Evolutionary conservation across 345 rosid genomes (phyloP).

Genomic region (Camelina hispida): DNA sequence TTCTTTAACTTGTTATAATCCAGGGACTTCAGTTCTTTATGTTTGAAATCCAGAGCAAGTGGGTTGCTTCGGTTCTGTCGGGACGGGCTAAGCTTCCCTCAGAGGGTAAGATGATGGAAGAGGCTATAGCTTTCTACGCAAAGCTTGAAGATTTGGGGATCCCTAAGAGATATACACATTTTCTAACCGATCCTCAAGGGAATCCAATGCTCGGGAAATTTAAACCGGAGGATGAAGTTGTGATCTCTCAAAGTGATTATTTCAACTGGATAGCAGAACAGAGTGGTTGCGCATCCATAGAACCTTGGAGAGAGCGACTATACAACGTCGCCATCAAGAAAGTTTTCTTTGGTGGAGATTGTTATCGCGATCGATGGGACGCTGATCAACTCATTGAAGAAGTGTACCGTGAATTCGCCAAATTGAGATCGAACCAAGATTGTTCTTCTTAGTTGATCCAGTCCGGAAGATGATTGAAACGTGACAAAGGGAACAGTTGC

Average conservation of each 20-base stretch:
- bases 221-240: not conserved
- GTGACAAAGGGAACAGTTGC: not conserved
- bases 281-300: slow-evolving; percentile 38
- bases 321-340: not conserved
- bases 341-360: not conserved
- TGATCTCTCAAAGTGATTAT: not conserved
- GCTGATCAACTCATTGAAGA: not conserved
- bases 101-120: slow-evolving; percentile 37
- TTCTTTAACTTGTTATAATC: not conserved
- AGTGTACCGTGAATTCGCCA: not conserved
- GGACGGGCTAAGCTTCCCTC: slow-evolving; percentile 10
- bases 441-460: not conserved
- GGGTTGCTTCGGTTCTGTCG: slow-evolving; percentile 20
- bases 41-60: slow-evolving; percentile 27
- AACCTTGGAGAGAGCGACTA: slow-evolving; percentile 53
- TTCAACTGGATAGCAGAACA: slow-evolving; percentile 57
- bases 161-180: slow-evolving; percentile 19
- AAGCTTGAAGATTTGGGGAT: slow-evolving; percentile 46
- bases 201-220: not conserved
- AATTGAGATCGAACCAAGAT: not conserved
- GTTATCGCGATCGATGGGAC: slow-evolving; percentile 11
- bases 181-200: not conserved
- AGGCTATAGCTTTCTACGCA: slow-evolving; percentile 51
- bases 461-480: not conserved
- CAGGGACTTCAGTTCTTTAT: slow-evolving; percentile 10